Conservation (phyloP, 371 early-diverging fungal genomes). For the Rhizopus arrhizus region DNA sequence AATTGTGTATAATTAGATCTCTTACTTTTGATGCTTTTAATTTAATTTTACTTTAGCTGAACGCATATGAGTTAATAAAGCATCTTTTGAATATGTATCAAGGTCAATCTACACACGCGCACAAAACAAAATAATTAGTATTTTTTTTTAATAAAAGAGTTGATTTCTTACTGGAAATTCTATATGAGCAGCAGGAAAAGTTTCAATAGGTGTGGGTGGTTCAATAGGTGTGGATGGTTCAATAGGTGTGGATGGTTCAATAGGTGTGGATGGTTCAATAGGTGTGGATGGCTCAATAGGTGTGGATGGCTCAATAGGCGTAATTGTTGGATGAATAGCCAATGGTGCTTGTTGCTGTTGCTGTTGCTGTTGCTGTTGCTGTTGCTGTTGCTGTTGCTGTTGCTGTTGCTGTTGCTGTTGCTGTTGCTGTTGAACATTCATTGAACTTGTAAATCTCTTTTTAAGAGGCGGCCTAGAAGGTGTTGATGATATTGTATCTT, state of each 20-base stretch:
- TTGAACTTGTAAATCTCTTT: slow-evolving; percentile 28
- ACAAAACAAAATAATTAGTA: background rate
- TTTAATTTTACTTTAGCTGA: slow-evolving; percentile 11
- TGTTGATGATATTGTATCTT: background rate
- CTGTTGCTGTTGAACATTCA: slow-evolving; percentile 18
- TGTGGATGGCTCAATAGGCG: slow-evolving; percentile 15
- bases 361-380: background rate
- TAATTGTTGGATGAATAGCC: slow-evolving; percentile 2
- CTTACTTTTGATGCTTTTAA: no score
- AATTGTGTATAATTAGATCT: background rate
- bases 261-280: background rate
- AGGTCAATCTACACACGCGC: slow-evolving; percentile 11
- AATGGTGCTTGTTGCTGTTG: background rate
- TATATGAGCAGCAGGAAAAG: background rate
- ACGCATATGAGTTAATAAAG: slow-evolving; percentile 27
- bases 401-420: slow-evolving; percentile 5
- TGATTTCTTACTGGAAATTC: background rate
- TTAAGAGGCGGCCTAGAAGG: slow-evolving; percentile 34
- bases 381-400: background rate
- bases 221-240: slow-evolving; percentile 11
- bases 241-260: slow-evolving; percentile 5
- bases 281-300: slow-evolving; percentile 20
- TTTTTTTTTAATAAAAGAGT: background rate
- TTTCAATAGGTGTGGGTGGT: background rate
- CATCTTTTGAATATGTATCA: slow-evolving; percentile 20